Base-by-base conservation (phyloP, 176 grass and related monocot species). In the Oryza longistaminata region DNA sequence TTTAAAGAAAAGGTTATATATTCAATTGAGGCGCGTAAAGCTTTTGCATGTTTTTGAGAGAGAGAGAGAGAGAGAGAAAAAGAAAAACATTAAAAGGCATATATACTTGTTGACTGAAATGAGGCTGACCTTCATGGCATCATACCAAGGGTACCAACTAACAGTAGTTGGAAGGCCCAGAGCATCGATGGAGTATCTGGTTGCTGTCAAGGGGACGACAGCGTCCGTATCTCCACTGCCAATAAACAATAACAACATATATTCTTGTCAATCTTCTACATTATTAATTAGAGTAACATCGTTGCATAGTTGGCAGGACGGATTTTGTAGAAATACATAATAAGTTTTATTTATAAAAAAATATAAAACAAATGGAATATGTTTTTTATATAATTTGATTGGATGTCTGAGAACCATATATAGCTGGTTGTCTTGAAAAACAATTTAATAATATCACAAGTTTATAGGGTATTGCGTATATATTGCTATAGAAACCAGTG, bases 91-190 rank as follows among this genome's bases (percentile, higher is more conserved):
- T 52, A 14, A 1, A 64, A 14, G 15, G 17, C 46, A 37, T 25
- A 25, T 44, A 33, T 50, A 21, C 7, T 62, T n/a, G 42, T 31
- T 17, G 43, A 73, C 5, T 42, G 67, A 33, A 44, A 82, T 14
- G 64, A 77, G n/a, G 67, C 87, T 80, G 42, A 88, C 86, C 80
- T 88, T 6, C 34, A 60, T 76, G 58, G 82, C 35, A 40, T 97
- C 90, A 86, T 94, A 92, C 95, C 95, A 97, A 25, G 95, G 85
- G 50, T 89, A 91, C 95, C 92, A 97, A 66, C 55, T 88, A 5
- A 14, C 40, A 11, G 45, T 7, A 11, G 92, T 94, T 58, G 84
- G 48, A 71, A 94, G 84, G 22, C 84, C 90, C 45, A 94, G 85
- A 79, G 90, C 88, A 40, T 89, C 90, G 64, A 97, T 75, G 24